phyloP scores from a whole-genome alignment of 768 basidiomycete genomes.

The Tylopilus sp. region DNA sequence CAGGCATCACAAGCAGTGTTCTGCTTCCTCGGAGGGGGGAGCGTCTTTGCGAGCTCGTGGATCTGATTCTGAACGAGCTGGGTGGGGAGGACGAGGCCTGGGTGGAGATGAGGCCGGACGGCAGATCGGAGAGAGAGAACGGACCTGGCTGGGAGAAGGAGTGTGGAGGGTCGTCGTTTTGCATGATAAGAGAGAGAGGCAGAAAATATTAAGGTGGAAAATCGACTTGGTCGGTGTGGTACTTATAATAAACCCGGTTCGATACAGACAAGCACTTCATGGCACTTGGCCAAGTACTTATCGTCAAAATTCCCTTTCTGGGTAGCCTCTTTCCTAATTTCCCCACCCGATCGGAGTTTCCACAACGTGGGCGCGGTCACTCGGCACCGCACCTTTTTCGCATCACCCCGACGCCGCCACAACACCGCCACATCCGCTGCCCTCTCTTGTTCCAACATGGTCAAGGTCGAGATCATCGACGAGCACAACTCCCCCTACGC shows the following conservation, averaged over 20 bases:
- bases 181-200: conserved; percentile 29
- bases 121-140: not conserved
- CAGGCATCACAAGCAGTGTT: conserved; percentile 94
- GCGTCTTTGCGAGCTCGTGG: conserved; percentile 74
- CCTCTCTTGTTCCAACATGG: conserved; percentile 50
- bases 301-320: conserved; percentile 8
- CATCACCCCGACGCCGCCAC: conserved; percentile 18
- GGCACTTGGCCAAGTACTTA: conserved; percentile 27
- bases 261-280: not conserved
- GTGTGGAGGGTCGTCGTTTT: conserved; percentile 25
- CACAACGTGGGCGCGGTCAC: conserved; percentile 3
- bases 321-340: conserved; percentile 5
- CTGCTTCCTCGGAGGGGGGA: conserved; percentile 85
- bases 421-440: conserved; percentile 16
- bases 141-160: conserved; percentile 35
- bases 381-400: conserved; percentile 28
- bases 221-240: conserved; percentile 9
- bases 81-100: conserved; percentile 61
- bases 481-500: conserved; percentile 76
- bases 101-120: not conserved
- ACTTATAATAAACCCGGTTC: conserved; percentile 23
- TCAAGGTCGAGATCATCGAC: conserved; percentile 89
- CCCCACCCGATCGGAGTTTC: conserved; percentile 23
- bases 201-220: conserved; percentile 27
- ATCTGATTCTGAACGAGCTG: conserved; percentile 77